phyloP scores from a whole-genome alignment of 139 green algal species.

The Closterium sp. region DNA sequence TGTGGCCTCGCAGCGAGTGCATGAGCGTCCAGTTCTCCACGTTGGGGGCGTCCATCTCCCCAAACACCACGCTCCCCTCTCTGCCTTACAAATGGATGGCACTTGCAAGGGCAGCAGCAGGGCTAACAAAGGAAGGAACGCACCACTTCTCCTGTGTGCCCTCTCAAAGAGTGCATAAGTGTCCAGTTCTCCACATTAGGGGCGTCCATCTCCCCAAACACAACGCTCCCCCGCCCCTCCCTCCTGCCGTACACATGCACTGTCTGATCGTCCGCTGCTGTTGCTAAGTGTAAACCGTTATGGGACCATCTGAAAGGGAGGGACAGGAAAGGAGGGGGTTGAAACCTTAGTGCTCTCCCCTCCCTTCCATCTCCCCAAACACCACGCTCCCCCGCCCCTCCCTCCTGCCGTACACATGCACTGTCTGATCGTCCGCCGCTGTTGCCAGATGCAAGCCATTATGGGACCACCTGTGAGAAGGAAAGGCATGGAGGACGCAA shows the following conservation, averaged over 20 bases:
- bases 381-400: constrained; percentile 53
- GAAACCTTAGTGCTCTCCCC: too few species aligned
- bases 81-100: too few species aligned
- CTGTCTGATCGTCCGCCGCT: constrained; percentile 75
- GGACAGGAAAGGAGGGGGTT: too few species aligned
- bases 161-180: constrained; percentile 57
- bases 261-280: constrained; percentile 78
- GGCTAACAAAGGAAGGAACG: neutral
- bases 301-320: constrained; percentile 60
- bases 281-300: constrained; percentile 62
- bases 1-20: constrained; percentile 70
- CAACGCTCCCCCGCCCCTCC: constrained; percentile 53
- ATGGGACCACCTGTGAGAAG: constrained; percentile 69
- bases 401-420: constrained; percentile 70
- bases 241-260: constrained; percentile 71
- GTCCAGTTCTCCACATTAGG: constrained; percentile 88
- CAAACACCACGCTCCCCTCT: too few species aligned
- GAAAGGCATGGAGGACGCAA: neutral
- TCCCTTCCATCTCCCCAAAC: constrained; percentile 41
- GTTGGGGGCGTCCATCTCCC: constrained; percentile 55
- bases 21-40: constrained; percentile 86
- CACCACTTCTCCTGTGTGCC: constrained; percentile 79
- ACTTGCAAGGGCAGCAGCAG: too few species aligned
- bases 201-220: constrained; percentile 62
- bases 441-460: constrained; percentile 64